Evolutionary conservation across 179 eudicot species (phyloP), one percentile per base, ranked within the genome.

Genomic region (Spinacia oleracea): DNA sequence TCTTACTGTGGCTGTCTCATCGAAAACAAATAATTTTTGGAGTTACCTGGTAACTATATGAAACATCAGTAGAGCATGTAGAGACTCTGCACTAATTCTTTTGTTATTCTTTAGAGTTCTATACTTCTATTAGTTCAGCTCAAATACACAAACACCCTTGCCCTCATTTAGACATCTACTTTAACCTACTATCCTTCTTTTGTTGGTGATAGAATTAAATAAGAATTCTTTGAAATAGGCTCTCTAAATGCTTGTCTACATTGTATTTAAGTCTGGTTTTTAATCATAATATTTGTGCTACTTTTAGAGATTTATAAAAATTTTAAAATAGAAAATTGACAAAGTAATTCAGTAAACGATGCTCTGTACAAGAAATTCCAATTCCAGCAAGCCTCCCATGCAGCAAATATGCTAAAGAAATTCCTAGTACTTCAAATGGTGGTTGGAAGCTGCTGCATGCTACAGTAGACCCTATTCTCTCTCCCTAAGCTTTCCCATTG

Each of bases 1-100:
- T n/a, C 76, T 34, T 65, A 70, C 35, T 40, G 75, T 78, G 58
- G n/a, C 38, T 56, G 60, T 59, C 18, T 62, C n/a, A 31, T 18
- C 23, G 1, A 64, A 64, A 64, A 9, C 15, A 23, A 14, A 6
- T n/a, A 15, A 9, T 60, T 59, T 10, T 60, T n/a, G n/a, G 7
- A 25, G 32, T 2, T 27, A 29, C 27, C 12, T 67, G 27, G 21
- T 38, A 20, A 25, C 6, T 9, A 42, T 40, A 7, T 42, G 11
- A 69, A 23, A 23, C 21, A n/a, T 43, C 31, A 70, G 34, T 4
- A 1, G 21, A n/a, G 14, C 51, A 6, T 66, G 46, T 66, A 35
- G 70, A 66, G 25, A 23, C 27, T 45, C 34, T 70, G 55, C 45
- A 25, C 73, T 45, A 14, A 10, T 23, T 45, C 6, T 3, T 5